Base-by-base conservation (phyloP, 352 stramenopile genomes). In the Hyaloperonospora brassicae region DNA sequence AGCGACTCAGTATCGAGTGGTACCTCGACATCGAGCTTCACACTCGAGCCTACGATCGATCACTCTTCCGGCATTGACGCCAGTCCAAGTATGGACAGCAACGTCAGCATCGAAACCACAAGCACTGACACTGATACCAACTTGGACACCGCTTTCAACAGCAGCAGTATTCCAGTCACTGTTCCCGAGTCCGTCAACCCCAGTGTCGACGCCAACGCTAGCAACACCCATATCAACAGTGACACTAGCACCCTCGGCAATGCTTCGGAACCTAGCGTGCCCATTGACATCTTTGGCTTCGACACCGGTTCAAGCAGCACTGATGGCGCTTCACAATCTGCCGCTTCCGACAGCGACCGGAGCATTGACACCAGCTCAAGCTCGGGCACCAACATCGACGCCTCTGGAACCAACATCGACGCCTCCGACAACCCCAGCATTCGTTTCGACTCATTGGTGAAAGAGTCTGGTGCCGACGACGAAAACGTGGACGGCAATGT, bases 401-500 rank as follows among this genome's bases (percentile, higher is more conserved):
- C 17, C 17, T 17, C 17, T 17, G 17, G 17, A 0, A 17, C 17
- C 17, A 17, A 17, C 17, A 17, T 17, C 17, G 17, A 17, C 17
- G 17, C 17, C 13, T 22, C 41, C 24, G 42, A 21, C 23, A 48
- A 13, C 21, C 10, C 42, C 7, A 48, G 42, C 42, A 21, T 22
- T 35, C 22, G 2, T 3, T 48, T 35, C 21, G 23, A 24, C 0
- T 22, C 42, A 35, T 21, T 35, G 22, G 6, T 35, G 22, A 48
- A 10, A 36, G 22, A 12, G 10, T 10, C 23, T 34, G 5, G 22
- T 11, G 23, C 9, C 5, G 11, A 55, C 11, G 46, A 72, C 25
- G 52, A 61, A 41, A 65, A 63, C 11, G 41, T 57, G 24, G 47
- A 61, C 43, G 43, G 25, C 22, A 23, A 24, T 40, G 47, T 47